Conservation (phyloP, 345 rosid genomes). For the Arabidopsis suecica region DNA sequence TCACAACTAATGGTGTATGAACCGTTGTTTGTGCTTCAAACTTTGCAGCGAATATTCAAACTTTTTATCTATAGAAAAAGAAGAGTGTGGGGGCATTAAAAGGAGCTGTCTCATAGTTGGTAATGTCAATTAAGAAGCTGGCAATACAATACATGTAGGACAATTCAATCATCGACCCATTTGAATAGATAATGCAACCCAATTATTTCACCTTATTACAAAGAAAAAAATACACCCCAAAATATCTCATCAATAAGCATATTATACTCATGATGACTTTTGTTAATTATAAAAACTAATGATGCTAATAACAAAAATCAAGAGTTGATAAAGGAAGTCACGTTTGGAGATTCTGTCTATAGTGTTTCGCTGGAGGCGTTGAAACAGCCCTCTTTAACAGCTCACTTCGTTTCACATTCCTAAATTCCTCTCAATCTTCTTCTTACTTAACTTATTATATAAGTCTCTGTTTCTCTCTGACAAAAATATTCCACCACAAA, state of each 20-base stretch:
- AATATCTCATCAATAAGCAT: background rate
- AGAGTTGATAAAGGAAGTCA: slow-evolving; percentile 42
- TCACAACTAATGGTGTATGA: slow-evolving; percentile 27
- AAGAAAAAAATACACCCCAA: background rate
- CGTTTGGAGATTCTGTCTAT: slow-evolving; percentile 34
- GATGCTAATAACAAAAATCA: slow-evolving; percentile 18
- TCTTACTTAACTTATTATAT: slow-evolving; percentile 22
- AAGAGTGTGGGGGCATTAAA: slow-evolving; percentile 34
- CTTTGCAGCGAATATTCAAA: slow-evolving; percentile 38
- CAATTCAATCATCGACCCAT: slow-evolving; percentile 35
- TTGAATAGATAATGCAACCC: slow-evolving; percentile 23
- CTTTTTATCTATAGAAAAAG: background rate
- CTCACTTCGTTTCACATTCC: slow-evolving; percentile 44
- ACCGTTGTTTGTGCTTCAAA: slow-evolving; percentile 33
- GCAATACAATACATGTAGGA: slow-evolving; percentile 39
- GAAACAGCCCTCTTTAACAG: slow-evolving; percentile 44
- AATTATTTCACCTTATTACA: slow-evolving; percentile 30
- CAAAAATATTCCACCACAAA: slow-evolving; percentile 15
- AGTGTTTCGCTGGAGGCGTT: slow-evolving; percentile 45
- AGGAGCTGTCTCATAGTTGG: slow-evolving; percentile 43
- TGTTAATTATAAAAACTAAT: slow-evolving; percentile 9
- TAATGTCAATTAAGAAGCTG: slow-evolving; percentile 39
- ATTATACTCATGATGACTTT: slow-evolving; percentile 20
- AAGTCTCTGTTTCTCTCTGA: slow-evolving; percentile 31
- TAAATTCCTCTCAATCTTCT: slow-evolving; percentile 32